These are phyloP conservation scores for Luffa acutangula DNA, from an alignment of 306 rosid genomes.

Conservation along the genomic window DNA sequence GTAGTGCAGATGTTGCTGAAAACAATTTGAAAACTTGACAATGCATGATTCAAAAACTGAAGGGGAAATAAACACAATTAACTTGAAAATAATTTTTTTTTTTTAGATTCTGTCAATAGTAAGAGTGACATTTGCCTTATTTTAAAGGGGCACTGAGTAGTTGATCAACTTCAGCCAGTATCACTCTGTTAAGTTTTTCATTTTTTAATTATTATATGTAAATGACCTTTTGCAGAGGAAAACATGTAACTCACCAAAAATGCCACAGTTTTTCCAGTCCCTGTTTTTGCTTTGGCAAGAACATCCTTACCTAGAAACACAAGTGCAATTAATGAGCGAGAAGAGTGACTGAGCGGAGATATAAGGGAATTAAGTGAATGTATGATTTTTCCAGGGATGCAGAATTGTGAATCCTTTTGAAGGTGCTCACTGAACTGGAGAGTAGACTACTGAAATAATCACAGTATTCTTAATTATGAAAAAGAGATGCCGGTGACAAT, in stretches of 20 bases:
- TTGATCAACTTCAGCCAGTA: not conserved
- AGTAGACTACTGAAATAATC: not conserved
- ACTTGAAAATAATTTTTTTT: not conserved
- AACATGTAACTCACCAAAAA: constrained; percentile 59
- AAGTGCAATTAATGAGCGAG: constrained; percentile 13
- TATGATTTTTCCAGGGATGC: not conserved
- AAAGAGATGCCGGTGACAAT: not conserved
- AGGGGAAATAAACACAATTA: not conserved
- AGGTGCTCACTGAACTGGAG: not conserved
- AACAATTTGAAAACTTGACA: not conserved
- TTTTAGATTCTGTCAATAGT: not conserved
- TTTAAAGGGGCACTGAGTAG: not conserved
- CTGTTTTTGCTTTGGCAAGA: constrained; percentile 92
- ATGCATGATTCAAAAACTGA: not conserved
- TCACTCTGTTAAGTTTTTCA: not conserved
- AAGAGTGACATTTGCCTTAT: not conserved
- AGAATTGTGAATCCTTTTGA: not conserved
- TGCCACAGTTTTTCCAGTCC: constrained; percentile 97
- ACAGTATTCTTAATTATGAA: not conserved
- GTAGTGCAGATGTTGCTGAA: not conserved
- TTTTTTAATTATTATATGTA: not conserved
- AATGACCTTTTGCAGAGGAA: not conserved
- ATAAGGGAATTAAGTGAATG: not conserved
- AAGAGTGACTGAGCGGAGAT: not conserved
- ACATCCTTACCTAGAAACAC: constrained; percentile 78